These are phyloP conservation scores for Fusarium sp. DNA, from an alignment of 2,329 filamentous ascomycete genomes.

Conservation along the genomic window DNA sequence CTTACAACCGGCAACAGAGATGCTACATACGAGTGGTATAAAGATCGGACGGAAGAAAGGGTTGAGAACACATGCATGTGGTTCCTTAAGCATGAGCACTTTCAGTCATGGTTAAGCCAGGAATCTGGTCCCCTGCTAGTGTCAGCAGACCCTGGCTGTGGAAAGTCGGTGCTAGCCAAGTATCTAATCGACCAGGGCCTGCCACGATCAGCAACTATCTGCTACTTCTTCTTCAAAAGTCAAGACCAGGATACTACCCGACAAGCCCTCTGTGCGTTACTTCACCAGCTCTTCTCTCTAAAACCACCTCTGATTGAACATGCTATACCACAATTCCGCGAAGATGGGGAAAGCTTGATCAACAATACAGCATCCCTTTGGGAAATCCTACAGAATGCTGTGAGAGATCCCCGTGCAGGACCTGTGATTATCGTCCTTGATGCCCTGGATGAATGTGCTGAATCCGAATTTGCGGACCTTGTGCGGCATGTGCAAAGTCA, in stretches of 20 bases:
- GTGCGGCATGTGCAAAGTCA: constrained; percentile 25
- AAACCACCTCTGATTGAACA: constrained; percentile 51
- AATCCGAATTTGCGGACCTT: constrained; percentile 28
- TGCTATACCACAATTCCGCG: constrained; percentile 46
- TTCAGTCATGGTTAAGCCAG: background rate
- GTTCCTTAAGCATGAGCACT: background rate
- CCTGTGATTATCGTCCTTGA: constrained; percentile 40
- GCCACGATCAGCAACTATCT: constrained; percentile 45
- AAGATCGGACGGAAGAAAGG: background rate
- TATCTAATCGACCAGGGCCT: constrained; percentile 20
- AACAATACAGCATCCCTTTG: background rate
- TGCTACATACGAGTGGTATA: background rate
- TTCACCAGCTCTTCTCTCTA: constrained; percentile 56
- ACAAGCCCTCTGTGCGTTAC: constrained; percentile 55
- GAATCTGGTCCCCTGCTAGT: constrained; percentile 52
- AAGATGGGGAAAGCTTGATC: constrained; percentile 42
- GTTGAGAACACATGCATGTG: background rate
- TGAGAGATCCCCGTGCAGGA: constrained; percentile 23
- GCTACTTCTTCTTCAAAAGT: constrained; percentile 62
- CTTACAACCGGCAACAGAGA: background rate
- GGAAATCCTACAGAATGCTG: background rate
- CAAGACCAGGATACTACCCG: constrained; percentile 52
- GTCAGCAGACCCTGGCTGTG: constrained; percentile 56
- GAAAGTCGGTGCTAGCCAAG: constrained; percentile 56
- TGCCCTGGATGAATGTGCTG: background rate